Evolutionary conservation across 495 filamentous ascomycete species (phyloP), one percentile per base, ranked within the genome.

Genomic region (Penicillium riverlandense): DNA sequence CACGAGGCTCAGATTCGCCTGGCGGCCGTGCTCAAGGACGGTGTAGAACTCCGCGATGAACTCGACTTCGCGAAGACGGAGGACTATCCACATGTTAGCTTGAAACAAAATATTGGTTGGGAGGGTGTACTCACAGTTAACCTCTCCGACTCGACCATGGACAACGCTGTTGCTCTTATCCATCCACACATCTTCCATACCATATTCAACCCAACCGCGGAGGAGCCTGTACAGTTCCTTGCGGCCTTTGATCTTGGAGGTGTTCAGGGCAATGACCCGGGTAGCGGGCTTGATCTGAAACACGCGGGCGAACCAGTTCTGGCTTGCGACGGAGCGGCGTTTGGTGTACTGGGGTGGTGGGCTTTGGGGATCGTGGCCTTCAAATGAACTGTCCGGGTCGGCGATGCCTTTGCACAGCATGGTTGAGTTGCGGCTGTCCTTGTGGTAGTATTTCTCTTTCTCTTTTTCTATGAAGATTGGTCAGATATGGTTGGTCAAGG

Each of bases 261-360:
- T 71, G 6, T 75, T 74, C 52, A 97, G 83, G 57, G 88, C 89
- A 9, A 96, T 57, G 8, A 83, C 72, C 41, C 77, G 76, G 27
- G 69, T 79, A 0, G 84, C 83, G 0, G 92, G 91, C 55, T 92
- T 95, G 61, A 96, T 83, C 38, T 88, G 80, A 65, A 98, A 84
- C 14, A 97, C 78, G 11, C 85, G 84, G 30, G 85, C 80, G 38
- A 98, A 74, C 89, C 90, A 96, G 45, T 85, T 92, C 47, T 83
- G 74, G 45, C 66, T 69, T 33, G 43, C 48, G 31, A 42, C 32
- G 27, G 40, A 58, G 32, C 44, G 57, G 12, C 40, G 57, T 31
- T 53, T 58, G 33, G 38, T 44, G n/a, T 34, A 2, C 32, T 33
- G 30, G 12, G 35, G 40, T 8, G 37, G 40, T 8, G 47, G 40